Conservation (phyloP, 139 green algal genomes). For the Klebsormidium nitens region DNA sequence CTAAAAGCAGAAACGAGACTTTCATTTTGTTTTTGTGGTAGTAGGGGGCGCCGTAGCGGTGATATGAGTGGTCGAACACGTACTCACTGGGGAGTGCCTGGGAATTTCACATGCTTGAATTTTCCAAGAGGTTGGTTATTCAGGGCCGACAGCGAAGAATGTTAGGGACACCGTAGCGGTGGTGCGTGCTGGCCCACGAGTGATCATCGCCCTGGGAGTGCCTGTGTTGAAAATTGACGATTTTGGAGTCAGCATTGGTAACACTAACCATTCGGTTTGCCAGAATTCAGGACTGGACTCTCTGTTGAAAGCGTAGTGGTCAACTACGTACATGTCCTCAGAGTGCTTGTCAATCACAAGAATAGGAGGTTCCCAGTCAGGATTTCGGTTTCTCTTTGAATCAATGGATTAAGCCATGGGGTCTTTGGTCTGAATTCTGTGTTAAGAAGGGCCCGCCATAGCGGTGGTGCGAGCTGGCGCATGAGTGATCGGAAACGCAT, state of each 20-base stretch:
- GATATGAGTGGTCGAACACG: conserved; percentile 69
- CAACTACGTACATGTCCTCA: conserved; percentile 84
- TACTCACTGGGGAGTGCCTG: conserved; percentile 85
- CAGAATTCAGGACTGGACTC: too few species aligned
- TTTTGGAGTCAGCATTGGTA: too few species aligned
- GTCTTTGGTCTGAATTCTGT: too few species aligned
- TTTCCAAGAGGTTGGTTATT: too few species aligned
- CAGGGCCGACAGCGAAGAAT: conserved; percentile 93
- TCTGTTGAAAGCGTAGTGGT: conserved; percentile 83
- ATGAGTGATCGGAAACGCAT: conserved; percentile 81
- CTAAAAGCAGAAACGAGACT: too few species aligned
- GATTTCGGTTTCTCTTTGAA: too few species aligned
- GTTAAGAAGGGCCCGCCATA: conserved; percentile 65
- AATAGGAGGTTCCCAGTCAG: too few species aligned
- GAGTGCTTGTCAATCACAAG: too few species aligned
- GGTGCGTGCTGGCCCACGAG: conserved; percentile 54
- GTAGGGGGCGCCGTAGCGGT: conserved; percentile 49
- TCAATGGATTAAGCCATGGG: too few species aligned
- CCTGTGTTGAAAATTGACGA: too few species aligned
- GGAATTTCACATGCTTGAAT: too few species aligned
- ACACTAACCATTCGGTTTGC: too few species aligned
- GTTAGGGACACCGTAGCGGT: conserved; percentile 49
- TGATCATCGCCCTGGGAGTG: conserved; percentile 74
- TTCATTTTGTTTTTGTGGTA: conserved; percentile 86
- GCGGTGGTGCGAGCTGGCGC: conserved; percentile 47